Conservation (phyloP, 805 yeast species). For the Priceomyces melissophilus region DNA sequence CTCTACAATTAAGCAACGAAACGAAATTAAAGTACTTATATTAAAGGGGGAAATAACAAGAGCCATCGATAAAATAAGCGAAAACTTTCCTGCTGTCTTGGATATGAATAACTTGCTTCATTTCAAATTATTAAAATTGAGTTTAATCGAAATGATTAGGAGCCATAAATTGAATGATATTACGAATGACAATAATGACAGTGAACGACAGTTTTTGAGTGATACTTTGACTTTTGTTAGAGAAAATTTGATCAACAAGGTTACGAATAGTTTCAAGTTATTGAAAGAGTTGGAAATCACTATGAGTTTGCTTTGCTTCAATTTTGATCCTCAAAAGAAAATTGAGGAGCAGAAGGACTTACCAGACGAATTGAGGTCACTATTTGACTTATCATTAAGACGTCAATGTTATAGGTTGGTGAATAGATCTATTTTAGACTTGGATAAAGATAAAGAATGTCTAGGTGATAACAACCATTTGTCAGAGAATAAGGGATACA, state of each 20-base stretch:
- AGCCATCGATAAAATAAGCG: conserved; percentile 56
- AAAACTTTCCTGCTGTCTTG: conserved; percentile 59
- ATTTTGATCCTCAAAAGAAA: conserved; percentile 31
- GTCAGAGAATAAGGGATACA: conserved; percentile 11
- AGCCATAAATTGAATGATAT: conserved; percentile 29
- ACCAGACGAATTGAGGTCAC: conserved; percentile 51
- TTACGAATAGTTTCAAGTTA: conserved; percentile 53
- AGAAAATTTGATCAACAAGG: conserved; percentile 58
- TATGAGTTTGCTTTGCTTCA: conserved; percentile 72
- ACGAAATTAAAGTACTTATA: conserved; percentile 50
- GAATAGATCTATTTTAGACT: conserved; percentile 58
- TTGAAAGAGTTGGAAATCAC: conserved; percentile 75
- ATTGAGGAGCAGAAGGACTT: conserved; percentile 38
- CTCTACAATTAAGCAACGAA: conserved; percentile 50
- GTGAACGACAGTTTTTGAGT: conserved; percentile 49
- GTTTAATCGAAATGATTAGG: conserved; percentile 77
- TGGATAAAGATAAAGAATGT: conserved; percentile 14
- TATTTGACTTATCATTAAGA: conserved; percentile 60
- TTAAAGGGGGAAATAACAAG: conserved; percentile 57
- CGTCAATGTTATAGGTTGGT: conserved; percentile 66
- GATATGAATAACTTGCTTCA: conserved; percentile 64
- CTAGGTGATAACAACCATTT: conserved; percentile 2
- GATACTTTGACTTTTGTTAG: conserved; percentile 57
- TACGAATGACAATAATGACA: conserved; percentile 12
- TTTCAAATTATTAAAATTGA: conserved; percentile 68